These are phyloP conservation scores for Tulasnella sp. DNA, from an alignment of 768 basidiomycete species.

Conservation along the genomic window DNA sequence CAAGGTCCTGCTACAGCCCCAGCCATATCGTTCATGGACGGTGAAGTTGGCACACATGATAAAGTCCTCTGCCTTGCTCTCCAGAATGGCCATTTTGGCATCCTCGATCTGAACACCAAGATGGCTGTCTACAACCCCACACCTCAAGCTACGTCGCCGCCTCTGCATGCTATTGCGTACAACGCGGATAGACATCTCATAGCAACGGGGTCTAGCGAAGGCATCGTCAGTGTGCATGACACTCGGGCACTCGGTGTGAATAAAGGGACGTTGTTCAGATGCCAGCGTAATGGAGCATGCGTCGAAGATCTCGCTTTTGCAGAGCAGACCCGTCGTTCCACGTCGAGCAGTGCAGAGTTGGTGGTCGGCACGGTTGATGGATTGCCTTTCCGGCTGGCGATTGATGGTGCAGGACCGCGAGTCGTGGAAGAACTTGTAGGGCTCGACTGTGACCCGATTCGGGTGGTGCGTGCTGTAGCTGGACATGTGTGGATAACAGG, in stretches of 20 bases:
- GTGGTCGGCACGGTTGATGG: constrained; percentile 48
- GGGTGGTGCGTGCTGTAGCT: constrained; percentile 31
- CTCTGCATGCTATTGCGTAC: constrained; percentile 39
- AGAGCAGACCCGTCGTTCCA: neutral
- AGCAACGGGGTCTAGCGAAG: constrained; percentile 47
- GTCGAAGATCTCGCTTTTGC: constrained; percentile 40
- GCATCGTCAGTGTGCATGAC: constrained; percentile 47
- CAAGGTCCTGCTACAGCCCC: neutral
- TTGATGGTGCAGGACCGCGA: constrained; percentile 33
- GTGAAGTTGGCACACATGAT: constrained; percentile 38
- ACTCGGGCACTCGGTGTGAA: constrained; percentile 35
- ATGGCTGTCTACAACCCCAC: constrained; percentile 24
- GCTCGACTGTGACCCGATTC: constrained; percentile 49
- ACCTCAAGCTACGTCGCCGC: constrained; percentile 16
- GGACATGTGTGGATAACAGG: constrained; percentile 43
- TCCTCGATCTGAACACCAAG: constrained; percentile 41
- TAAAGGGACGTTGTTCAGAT: constrained; percentile 22
- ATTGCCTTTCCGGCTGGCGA: constrained; percentile 42
- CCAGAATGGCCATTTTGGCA: constrained; percentile 43
- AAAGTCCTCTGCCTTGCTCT: constrained; percentile 46
- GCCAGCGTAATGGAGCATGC: constrained; percentile 14
- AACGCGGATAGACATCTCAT: constrained; percentile 34
- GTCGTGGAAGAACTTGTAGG: constrained; percentile 42
- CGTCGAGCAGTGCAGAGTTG: constrained; percentile 22
- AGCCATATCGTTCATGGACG: constrained; percentile 9